These are phyloP conservation scores for Hypoxylon intermedium DNA, from an alignment of 495 filamentous ascomycete genomes.

Conservation along the genomic window DNA sequence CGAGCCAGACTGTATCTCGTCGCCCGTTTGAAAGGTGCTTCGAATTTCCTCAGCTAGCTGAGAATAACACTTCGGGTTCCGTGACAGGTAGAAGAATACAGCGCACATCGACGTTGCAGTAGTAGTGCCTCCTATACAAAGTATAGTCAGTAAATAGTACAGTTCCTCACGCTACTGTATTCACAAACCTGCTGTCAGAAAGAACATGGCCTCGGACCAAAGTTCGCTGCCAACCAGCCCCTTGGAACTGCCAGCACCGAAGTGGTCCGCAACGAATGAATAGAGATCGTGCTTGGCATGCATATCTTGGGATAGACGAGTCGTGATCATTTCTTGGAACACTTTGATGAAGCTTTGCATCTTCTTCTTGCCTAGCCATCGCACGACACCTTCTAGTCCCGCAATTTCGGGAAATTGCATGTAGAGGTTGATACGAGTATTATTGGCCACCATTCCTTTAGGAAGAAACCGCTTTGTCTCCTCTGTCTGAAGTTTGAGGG, in stretches of 20 bases:
- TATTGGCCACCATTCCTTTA: no score
- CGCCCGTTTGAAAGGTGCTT: background rate
- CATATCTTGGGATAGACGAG: background rate
- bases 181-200: slow-evolving; percentile 42
- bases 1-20: background rate
- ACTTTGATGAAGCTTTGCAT: no score
- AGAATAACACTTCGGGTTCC: background rate
- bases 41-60: background rate
- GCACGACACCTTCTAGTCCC: no score
- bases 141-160: no score
- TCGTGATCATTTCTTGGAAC: no score
- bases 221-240: background rate
- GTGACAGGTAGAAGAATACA: background rate
- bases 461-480: no score
- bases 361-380: no score
- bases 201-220: background rate
- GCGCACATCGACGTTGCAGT: background rate
- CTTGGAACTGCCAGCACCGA: background rate
- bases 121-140: background rate
- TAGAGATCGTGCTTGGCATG: background rate
- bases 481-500: background rate
- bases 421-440: no score
- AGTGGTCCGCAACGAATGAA: background rate
- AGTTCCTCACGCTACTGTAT: slow-evolving; percentile 60
- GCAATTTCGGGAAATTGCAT: no score